phyloP scores from a whole-genome alignment of 345 rosid genomes.

The Carallia pectinifolia region DNA sequence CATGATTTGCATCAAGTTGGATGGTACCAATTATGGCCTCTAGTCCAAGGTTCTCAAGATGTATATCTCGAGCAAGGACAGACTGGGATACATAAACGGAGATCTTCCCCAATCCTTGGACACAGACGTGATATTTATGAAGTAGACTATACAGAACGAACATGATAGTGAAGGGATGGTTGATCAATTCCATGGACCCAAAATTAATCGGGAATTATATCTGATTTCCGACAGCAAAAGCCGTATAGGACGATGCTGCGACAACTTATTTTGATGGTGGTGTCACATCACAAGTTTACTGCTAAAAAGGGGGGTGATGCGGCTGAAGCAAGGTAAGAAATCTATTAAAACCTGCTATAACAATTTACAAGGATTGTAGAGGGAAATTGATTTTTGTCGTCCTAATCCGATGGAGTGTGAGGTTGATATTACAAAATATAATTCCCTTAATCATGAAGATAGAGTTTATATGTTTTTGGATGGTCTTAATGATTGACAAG shows the following conservation, averaged over 20 bases:
- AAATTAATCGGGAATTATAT: neutral
- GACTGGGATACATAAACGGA: neutral
- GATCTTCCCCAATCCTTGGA: neutral
- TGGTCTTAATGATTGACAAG: neutral
- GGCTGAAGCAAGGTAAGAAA: neutral
- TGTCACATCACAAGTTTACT: neutral
- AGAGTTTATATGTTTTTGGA: neutral
- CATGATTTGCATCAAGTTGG: no score
- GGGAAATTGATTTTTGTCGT: neutral
- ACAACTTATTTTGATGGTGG: neutral
- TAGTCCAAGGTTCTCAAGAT: no score
- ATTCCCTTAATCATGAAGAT: neutral
- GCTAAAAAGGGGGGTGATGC: neutral
- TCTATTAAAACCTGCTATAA: neutral
- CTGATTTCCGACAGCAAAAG: neutral
- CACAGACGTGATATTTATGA: neutral
- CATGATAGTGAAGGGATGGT: neutral
- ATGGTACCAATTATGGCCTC: no score
- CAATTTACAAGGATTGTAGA: neutral
- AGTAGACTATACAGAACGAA: neutral
- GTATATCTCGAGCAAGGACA: neutral
- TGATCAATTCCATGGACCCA: neutral
- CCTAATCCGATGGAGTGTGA: neutral
- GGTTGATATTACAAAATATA: no score
- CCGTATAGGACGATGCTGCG: neutral